Evolutionary conservation across 805 yeast genomes (phyloP), one percentile per base, ranked within the genome.

Genomic region (Spathaspora sp.): DNA sequence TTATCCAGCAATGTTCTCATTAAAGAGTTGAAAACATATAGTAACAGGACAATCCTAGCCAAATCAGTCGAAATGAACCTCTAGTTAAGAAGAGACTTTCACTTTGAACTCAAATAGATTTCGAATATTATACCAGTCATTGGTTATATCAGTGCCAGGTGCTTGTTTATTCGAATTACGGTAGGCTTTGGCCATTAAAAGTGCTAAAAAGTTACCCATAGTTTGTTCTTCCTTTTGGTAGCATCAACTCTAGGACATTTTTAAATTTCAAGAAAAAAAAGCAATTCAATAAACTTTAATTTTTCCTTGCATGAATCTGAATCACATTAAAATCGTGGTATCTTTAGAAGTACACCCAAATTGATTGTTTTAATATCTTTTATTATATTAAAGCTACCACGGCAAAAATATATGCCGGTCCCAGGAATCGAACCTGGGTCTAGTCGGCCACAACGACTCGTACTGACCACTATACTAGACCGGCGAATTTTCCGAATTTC

Each of bases 391-490:
- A 29, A 5, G 8, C 14, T 29, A 29, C 14, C 32, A 44, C 23
- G 4, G 12, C 18, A 26, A 44, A 31, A 45, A 45, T 28, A 17
- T 11, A 45, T 73, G 78, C 78, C 75, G 76, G 72, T 67, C 73
- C 77, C 78, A 72, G 77, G 77, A 73, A 72, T 73, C 78, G 78
- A 73, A 73, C 77, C 65, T 73, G 77, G 76, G 77, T 73, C 63
- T 65, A 68, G 59, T 70, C 78, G 75, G 78, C 78, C 78, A 73
- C 77, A 73, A 73, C 75, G 77, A 69, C 59, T 66, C 67, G 77
- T 73, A 73, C 77, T 73, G 55, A 73, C 78, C 77, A 73, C 77
- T 73, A 73, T 73, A 73, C 78, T 67, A 73, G 73, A 65, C 73
- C 76, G 75, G 78, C 78, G 35, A 16, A 16, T 44, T 44, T 44